Evolutionary conservation across 169 alveolate genomes (phyloP).

Genomic region (Plasmodium vinckei): DNA sequence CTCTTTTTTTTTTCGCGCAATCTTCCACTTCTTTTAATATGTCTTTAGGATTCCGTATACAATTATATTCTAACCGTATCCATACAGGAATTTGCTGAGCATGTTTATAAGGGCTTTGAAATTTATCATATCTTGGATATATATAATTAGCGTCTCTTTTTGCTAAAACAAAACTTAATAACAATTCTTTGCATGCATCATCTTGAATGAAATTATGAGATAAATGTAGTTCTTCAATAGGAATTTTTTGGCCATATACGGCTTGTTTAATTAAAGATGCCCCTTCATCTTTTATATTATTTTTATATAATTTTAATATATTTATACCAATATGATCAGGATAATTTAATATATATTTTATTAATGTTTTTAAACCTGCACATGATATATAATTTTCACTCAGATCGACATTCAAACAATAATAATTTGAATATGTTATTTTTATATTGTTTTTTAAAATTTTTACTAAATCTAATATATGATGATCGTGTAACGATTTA

Average conservation of each 20-base stretch:
- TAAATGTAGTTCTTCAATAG: slow-evolving; percentile 72
- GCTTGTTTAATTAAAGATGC: slow-evolving; percentile 52
- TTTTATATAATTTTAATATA: slow-evolving; percentile 57
- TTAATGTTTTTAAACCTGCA: slow-evolving; percentile 39
- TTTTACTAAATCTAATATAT: slow-evolving; percentile 60
- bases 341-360: slow-evolving; percentile 53
- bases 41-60: slow-evolving; percentile 72
- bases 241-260: slow-evolving; percentile 53
- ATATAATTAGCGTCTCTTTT: slow-evolving; percentile 62
- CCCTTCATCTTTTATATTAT: slow-evolving; percentile 74
- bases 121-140: slow-evolving; percentile 73
- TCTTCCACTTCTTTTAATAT: slow-evolving; percentile 71
- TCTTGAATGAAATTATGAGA: slow-evolving; percentile 73
- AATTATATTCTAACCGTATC: slow-evolving; percentile 74
- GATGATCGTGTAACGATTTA: slow-evolving; percentile 50
- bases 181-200: slow-evolving; percentile 61
- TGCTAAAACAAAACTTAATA: slow-evolving; percentile 67
- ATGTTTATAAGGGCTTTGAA: slow-evolving; percentile 41
- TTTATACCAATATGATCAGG: slow-evolving; percentile 48
- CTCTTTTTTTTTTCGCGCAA: slow-evolving; percentile 62
- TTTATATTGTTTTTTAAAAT: slow-evolving; percentile 50
- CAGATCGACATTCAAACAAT: slow-evolving; percentile 57
- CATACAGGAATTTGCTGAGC: slow-evolving; percentile 72
- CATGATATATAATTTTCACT: slow-evolving; percentile 73
- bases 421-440: slow-evolving; percentile 26